These are phyloP conservation scores for Logfia minima DNA, from an alignment of 129 eudicot species.

Conservation along the genomic window DNA sequence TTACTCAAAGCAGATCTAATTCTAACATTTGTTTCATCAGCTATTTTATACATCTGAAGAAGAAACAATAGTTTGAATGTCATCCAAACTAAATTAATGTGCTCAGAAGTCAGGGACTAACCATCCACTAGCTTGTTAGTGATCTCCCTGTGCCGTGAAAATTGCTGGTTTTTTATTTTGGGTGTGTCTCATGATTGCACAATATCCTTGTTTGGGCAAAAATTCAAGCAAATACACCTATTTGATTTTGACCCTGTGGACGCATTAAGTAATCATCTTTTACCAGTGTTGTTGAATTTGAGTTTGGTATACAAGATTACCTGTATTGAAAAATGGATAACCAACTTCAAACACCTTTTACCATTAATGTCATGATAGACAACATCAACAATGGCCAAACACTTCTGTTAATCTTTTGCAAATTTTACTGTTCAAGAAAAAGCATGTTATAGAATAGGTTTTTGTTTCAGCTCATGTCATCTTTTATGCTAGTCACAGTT, in stretches of 20 bases:
- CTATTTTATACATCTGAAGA: not conserved
- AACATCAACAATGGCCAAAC: not conserved
- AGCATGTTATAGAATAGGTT: not conserved
- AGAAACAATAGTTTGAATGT: not conserved
- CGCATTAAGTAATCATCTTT: too few relatives aligned
- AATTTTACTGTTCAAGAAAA: not conserved
- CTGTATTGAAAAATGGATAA: not conserved
- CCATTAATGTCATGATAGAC: not conserved
- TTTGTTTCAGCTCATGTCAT: not conserved
- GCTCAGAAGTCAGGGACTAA: not conserved
- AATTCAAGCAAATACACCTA: not conserved
- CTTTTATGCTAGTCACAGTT: not conserved
- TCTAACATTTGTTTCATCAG: not conserved
- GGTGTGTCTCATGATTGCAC: not conserved
- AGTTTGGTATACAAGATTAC: not conserved
- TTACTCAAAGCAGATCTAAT: constrained; percentile 1
- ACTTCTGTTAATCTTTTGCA: not conserved
- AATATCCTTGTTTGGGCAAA: not conserved
- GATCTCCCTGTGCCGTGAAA: not conserved
- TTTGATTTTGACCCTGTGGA: too few relatives aligned
- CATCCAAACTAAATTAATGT: not conserved
- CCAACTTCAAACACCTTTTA: not conserved
- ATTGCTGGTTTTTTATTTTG: too few relatives aligned
- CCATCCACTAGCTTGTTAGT: not conserved
- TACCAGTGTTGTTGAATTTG: not conserved